Conservation (phyloP, 495 filamentous ascomycete species). For the Annulohypoxylon nitens region DNA sequence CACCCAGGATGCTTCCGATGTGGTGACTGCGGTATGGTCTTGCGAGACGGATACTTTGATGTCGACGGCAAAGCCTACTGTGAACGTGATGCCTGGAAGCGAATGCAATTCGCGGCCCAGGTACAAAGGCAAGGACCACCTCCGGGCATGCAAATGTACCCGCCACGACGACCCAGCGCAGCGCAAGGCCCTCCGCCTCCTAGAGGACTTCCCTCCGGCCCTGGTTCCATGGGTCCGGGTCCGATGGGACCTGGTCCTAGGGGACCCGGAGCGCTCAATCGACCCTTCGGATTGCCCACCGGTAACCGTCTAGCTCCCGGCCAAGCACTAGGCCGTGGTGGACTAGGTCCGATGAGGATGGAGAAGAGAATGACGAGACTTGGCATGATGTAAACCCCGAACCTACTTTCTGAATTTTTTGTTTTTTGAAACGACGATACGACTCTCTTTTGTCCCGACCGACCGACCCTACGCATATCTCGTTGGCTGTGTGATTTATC, state of each 20-base stretch:
- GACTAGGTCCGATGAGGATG: constrained; percentile 54
- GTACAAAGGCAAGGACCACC: constrained; percentile 52
- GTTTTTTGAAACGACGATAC: constrained; percentile 36
- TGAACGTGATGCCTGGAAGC: constrained; percentile 83
- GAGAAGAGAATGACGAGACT: constrained; percentile 87
- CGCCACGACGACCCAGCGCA: constrained; percentile 51
- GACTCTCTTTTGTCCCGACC: constrained; percentile 39
- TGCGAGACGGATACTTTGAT: constrained; percentile 75
- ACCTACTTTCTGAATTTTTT: constrained; percentile 12
- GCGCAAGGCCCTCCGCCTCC: constrained; percentile 46
- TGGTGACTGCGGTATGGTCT: constrained; percentile 68
- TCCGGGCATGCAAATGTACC: constrained; percentile 53
- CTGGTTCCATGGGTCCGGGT: constrained; percentile 30
- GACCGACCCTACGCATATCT: constrained; percentile 10
- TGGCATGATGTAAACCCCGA: constrained; percentile 79
- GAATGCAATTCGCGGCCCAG: constrained; percentile 58
- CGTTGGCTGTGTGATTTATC: constrained; percentile 23
- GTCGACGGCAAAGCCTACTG: constrained; percentile 73
- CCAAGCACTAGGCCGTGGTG: constrained; percentile 48
- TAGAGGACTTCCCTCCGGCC: constrained; percentile 53
- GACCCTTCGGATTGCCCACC: constrained; percentile 48
- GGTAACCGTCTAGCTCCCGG: constrained; percentile 52
- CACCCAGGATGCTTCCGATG: constrained; percentile 91
- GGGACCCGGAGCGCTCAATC: constrained; percentile 40
- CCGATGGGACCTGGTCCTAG: constrained; percentile 19